A percentile compares a stretch with the other conserved stretches of the same genome.
These are phyloP conservation scores for Ceratobasidium theobromae DNA, from an alignment of 1,284 basidiomycete species.

Conservation along the genomic window DNA sequence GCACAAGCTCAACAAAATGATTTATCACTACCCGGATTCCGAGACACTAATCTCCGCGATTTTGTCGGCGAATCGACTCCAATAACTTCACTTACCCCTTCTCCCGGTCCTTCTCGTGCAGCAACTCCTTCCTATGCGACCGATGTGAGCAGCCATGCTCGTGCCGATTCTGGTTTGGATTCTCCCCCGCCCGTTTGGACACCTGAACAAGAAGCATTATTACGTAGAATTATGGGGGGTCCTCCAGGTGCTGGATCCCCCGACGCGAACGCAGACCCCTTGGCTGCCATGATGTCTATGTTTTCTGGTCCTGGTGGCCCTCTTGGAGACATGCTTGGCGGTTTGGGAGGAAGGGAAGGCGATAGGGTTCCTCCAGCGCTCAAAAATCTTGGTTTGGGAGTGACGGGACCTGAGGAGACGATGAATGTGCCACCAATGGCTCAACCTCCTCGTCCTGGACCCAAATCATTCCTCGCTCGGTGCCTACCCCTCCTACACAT, in stretches of 20 bases:
- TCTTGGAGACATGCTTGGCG: slow-evolving; percentile 22
- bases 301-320: slow-evolving; percentile 26
- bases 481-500: slow-evolving; percentile 65
- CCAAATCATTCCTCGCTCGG: slow-evolving; percentile 55
- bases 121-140: slow-evolving; percentile 37
- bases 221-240: slow-evolving; percentile 25
- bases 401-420: not conserved
- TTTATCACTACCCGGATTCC: slow-evolving; percentile 48
- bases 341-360: not conserved
- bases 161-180: slow-evolving; percentile 34
- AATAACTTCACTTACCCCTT: slow-evolving; percentile 49
- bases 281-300: slow-evolving; percentile 26
- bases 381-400: slow-evolving; percentile 16
- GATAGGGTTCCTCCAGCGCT: slow-evolving; percentile 7
- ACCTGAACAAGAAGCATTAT: slow-evolving; percentile 19
- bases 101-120: slow-evolving; percentile 42
- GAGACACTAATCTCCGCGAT: slow-evolving; percentile 45
- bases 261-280: slow-evolving; percentile 2
- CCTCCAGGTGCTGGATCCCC: slow-evolving; percentile 4
- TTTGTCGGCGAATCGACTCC: slow-evolving; percentile 64
- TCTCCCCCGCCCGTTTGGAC: slow-evolving; percentile 27
- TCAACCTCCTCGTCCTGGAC: slow-evolving; percentile 41
- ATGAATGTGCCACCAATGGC: slow-evolving; percentile 28
- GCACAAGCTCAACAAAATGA: slow-evolving; percentile 40
- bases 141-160: slow-evolving; percentile 36